Conservation (phyloP, 306 rosid species). For the Sphenostylis stenocarpa region DNA sequence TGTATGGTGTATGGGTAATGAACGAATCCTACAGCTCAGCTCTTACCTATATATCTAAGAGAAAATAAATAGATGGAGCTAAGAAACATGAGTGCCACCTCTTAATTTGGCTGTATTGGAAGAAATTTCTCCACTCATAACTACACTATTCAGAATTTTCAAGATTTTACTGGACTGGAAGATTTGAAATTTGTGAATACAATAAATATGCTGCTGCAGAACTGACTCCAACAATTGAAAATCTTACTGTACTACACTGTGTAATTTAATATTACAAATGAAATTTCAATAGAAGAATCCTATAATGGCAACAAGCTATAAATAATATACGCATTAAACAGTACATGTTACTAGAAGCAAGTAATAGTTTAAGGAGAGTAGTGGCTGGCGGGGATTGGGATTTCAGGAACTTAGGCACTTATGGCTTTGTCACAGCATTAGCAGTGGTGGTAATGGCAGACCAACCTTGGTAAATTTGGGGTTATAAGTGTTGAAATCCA, state of each 20-base stretch:
- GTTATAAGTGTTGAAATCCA: neutral
- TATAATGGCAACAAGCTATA: neutral
- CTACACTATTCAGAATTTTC: neutral
- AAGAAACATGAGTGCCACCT: neutral
- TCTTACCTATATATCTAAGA: neutral
- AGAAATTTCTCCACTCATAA: neutral
- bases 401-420: conserved; percentile 18
- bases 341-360: neutral
- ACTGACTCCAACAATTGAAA: neutral
- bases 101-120: neutral
- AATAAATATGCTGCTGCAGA: neutral
- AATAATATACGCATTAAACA: neutral
- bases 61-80: neutral
- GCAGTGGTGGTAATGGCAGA: neutral
- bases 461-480: neutral
- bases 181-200: neutral
- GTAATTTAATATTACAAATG: neutral
- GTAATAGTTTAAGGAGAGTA: neutral
- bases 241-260: neutral
- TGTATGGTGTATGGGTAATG: neutral
- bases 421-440: no score
- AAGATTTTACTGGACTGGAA: neutral
- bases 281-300: neutral
- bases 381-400: conserved; percentile 1
- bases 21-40: conserved; percentile 1